Evolutionary conservation across 2,329 filamentous ascomycete genomes (phyloP).

Genomic region (Sclerotinia subarctica): DNA sequence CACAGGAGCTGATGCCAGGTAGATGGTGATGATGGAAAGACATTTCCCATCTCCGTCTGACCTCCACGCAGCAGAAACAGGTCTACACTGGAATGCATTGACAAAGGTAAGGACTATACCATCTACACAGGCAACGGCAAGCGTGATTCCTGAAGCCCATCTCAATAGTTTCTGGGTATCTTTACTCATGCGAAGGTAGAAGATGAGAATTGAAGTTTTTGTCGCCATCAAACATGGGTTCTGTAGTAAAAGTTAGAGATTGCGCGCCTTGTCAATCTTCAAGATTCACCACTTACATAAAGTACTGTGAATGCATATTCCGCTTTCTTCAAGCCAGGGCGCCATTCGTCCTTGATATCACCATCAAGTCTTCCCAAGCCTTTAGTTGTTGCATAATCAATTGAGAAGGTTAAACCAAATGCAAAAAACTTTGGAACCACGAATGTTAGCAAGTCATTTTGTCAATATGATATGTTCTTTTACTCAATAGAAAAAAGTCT

Average conservation of each 20-base stretch:
- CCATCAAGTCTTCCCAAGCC: slow-evolving; percentile 67
- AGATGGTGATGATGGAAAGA: slow-evolving; percentile 56
- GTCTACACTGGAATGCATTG: slow-evolving; percentile 82
- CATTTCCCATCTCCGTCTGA: slow-evolving; percentile 42
- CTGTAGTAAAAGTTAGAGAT: slow-evolving; percentile 42
- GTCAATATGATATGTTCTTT: not conserved
- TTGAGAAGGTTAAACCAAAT: slow-evolving; percentile 64
- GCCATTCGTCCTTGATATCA: slow-evolving; percentile 53
- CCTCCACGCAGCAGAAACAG: slow-evolving; percentile 66
- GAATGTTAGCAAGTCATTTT: not conserved
- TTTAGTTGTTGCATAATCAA: slow-evolving; percentile 59
- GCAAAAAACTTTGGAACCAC: slow-evolving; percentile 47
- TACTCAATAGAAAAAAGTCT: not conserved
- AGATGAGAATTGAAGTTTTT: slow-evolving; percentile 88
- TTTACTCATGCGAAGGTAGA: slow-evolving; percentile 80
- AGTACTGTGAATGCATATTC: slow-evolving; percentile 65
- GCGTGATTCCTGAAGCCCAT: slow-evolving; percentile 75
- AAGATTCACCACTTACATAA: slow-evolving; percentile 47
- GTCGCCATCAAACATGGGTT: slow-evolving; percentile 88
- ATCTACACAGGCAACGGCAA: slow-evolving; percentile 74
- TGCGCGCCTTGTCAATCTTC: not conserved
- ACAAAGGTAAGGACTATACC: slow-evolving; percentile 78
- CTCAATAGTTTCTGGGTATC: slow-evolving; percentile 74
- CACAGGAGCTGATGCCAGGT: slow-evolving; percentile 75
- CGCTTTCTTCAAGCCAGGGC: slow-evolving; percentile 51